Evolutionary conservation across 257 asterid species (phyloP), one percentile per base, ranked within the genome.

Genomic region (Misopates orontium): DNA sequence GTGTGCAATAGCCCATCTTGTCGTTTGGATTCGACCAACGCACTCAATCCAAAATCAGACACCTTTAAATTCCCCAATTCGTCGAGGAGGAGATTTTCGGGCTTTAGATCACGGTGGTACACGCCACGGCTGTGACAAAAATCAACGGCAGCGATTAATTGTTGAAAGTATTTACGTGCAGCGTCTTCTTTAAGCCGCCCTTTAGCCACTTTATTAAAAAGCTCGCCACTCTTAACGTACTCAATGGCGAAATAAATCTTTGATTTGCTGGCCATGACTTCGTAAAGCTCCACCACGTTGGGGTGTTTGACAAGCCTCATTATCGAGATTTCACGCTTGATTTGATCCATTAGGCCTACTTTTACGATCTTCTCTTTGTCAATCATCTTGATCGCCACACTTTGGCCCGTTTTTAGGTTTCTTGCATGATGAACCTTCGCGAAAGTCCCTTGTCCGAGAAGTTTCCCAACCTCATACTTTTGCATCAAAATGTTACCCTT

Each of bases 1-100:
- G 99, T 93, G 49, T 93, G 99, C 24, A 93, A 78, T 15, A 93
- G 96, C 8, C 97, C 97, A 51, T 90, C 99, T 39, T 83, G 84
- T n/a, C 91, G 64, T 28, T 75, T 80, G 0, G 91, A 80, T 7
- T 90, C 96, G 0, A 78, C n/a, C 73, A 93, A 52, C 0, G 99
- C 96, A 17, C 95, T 87, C 19, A 93, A 74, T 0, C 99, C 99
- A n/a, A 90, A 93, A 75, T 93, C 99, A 0, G 97, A 71, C 0
- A 93, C 90, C 60, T 86, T 93, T 8, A 93, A 41, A 25, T 83
- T 90, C 10, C 92, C 97, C 0, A 24, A 67, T 66, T 90, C 96
- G 19, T 93, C 96, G 13, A 90, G 84, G 18, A 93, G 87, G 73
- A 93, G 95, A 56, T 93, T 93, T 63, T 93, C 96, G 0, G 98